A percentile compares a stretch with the other conserved stretches of the same genome.
Conservation (phyloP, 208 protist species). For the Crithidia fasciculata region DNA sequence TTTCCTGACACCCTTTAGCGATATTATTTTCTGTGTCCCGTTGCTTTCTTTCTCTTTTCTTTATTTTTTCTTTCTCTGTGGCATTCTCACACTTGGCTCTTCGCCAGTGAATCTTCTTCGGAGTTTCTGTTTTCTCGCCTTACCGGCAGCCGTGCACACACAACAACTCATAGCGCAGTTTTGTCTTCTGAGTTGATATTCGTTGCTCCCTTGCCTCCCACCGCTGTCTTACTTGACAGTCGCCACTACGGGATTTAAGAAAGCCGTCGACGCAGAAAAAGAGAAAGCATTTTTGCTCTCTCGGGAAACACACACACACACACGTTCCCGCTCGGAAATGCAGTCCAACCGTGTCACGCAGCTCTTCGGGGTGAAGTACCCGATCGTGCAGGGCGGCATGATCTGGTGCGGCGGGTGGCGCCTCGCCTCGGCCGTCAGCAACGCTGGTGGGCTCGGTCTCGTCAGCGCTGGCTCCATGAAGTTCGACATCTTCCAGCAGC, state of each 20-base stretch:
- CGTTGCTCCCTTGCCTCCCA: no score
- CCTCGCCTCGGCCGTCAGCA: conserved; percentile 81
- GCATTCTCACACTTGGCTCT: not conserved
- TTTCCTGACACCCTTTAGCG: no score
- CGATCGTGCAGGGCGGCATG: conserved; percentile 87
- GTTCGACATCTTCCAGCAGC: conserved; percentile 62
- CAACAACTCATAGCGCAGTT: no score
- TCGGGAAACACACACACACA: conserved; percentile 4
- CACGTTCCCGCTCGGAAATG: conserved; percentile 15
- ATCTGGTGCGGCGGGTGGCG: conserved; percentile 82
- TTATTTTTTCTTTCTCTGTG: conserved; percentile 16
- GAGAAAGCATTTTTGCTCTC: not conserved
- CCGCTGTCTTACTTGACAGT: no score
- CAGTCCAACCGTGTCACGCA: conserved; percentile 48
- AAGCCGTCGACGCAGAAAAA: no score
- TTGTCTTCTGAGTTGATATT: no score
- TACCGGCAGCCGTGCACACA: no score
- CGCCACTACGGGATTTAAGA: no score
- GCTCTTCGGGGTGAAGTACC: conserved; percentile 76
- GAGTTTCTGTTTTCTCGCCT: no score
- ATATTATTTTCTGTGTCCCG: no score
- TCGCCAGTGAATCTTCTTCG: no score
- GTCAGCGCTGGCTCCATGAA: conserved; percentile 80
- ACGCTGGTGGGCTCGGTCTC: conserved; percentile 88
- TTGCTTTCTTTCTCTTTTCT: no score